These are phyloP conservation scores for Butyriboletus loyo DNA, from an alignment of 768 basidiomycete genomes.

Conservation along the genomic window DNA sequence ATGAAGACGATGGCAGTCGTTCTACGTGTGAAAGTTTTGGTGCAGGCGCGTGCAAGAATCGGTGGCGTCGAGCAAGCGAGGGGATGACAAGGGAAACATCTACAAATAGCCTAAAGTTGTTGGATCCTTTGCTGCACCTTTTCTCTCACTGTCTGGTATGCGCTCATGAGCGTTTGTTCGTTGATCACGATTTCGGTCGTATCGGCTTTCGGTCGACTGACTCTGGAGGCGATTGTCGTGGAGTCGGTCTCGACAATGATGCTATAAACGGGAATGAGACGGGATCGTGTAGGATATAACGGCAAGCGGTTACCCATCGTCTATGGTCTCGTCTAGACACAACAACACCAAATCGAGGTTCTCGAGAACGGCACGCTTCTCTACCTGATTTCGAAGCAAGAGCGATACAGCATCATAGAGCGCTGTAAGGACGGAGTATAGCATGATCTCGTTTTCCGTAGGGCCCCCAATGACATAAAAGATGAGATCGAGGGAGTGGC, in stretches of 20 bases:
- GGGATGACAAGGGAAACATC: slow-evolving; percentile 29
- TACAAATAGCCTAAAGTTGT: slow-evolving; percentile 51
- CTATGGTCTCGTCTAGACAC: slow-evolving; percentile 94
- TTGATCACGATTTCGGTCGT: slow-evolving; percentile 97
- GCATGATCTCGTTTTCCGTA: slow-evolving; percentile 94
- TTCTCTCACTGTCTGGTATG: slow-evolving; percentile 87
- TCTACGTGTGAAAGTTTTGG: not conserved
- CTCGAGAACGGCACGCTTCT: slow-evolving; percentile 92
- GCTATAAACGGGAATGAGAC: slow-evolving; percentile 40
- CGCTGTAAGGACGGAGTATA: slow-evolving; percentile 77
- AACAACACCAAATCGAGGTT: slow-evolving; percentile 90
- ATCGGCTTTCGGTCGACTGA: slow-evolving; percentile 89
- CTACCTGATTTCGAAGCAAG: slow-evolving; percentile 86
- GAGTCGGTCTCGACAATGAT: slow-evolving; percentile 97
- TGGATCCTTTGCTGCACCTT: slow-evolving; percentile 81
- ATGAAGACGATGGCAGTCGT: not conserved
- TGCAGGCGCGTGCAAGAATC: not conserved
- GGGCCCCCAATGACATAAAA: slow-evolving; percentile 90
- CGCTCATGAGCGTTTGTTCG: slow-evolving; percentile 93
- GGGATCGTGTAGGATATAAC: not conserved
- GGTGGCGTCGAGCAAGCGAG: not conserved
- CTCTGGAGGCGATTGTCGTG: slow-evolving; percentile 91
- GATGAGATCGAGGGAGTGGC: slow-evolving; percentile 92
- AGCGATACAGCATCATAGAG: slow-evolving; percentile 84
- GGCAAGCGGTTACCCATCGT: slow-evolving; percentile 77